Evolutionary conservation across 805 yeast species (phyloP).

Genomic region (Pichia membranifaciens): DNA sequence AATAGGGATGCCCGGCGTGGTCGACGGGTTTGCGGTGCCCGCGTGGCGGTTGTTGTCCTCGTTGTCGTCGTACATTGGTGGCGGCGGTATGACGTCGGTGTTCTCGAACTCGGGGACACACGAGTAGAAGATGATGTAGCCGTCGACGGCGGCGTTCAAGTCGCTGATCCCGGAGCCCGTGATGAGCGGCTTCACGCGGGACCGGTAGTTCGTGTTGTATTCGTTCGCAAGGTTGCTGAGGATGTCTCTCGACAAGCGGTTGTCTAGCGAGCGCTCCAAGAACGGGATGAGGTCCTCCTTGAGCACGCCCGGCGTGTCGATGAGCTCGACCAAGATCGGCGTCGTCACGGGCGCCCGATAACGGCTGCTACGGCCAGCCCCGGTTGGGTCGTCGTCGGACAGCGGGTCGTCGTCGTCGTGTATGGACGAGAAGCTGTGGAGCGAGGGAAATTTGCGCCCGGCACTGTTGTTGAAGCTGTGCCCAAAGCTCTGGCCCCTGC

Average conservation of each 20-base stretch:
- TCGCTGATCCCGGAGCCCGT: conserved; percentile 80
- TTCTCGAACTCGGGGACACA: conserved; percentile 55
- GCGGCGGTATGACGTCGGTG: conserved; percentile 14
- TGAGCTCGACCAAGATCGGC: conserved; percentile 60
- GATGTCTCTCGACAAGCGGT: conserved; percentile 53
- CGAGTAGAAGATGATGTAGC: conserved; percentile 63
- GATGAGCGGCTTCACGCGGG: conserved; percentile 53
- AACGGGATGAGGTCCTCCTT: conserved; percentile 68
- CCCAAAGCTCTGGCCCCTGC: conserved; percentile 8
- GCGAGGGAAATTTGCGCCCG: conserved; percentile 2
- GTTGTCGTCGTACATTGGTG: conserved; percentile 7
- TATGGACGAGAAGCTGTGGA: neutral
- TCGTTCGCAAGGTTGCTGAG: conserved; percentile 41
- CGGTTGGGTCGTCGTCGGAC: no score
- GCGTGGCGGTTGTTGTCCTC: neutral
- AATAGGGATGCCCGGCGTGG: no score
- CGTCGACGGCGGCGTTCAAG: conserved; percentile 68
- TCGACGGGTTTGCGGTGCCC: no score
- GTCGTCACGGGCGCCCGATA: conserved; percentile 47
- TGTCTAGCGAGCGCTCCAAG: conserved; percentile 62
- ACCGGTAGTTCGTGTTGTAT: conserved; percentile 19
- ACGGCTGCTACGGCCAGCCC: conserved; percentile 3
- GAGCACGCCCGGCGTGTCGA: conserved; percentile 70
- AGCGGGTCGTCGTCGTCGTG: neutral
- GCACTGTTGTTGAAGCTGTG: conserved; percentile 6